Evolutionary conservation across 164 flowering plant species (phyloP), one percentile per base, ranked within the genome.

Genomic region (Dillenia turbinata): DNA sequence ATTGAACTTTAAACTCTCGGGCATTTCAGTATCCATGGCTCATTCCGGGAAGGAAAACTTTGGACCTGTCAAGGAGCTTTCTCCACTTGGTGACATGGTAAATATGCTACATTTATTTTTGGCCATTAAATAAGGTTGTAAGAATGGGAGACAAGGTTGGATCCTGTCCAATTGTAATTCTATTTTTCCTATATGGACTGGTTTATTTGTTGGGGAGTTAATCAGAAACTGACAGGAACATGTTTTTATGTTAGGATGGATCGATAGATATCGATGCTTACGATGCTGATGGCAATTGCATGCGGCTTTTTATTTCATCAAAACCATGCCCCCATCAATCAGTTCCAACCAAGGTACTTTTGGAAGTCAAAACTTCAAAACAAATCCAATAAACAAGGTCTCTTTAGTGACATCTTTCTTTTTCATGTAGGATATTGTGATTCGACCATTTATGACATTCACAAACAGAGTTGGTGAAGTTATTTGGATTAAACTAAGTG

Each of bases 11-110:
- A 86, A 84, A 45, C 49, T 57, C 9, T 48, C 85, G 71, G 96
- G 93, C 46, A 83, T 94, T 13, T 80, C 96, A 56, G 85, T 83
- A 52, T 77, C 96, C 49, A 71, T 88, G 49, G 66, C 76, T 75
- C 74, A 73, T 53, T 72, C 81, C 48, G 78, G 79, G 10, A 67
- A 65, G 51, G 85, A 79, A 61, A 67, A 65, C 13, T 89, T 83
- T 79, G 96, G 96, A 62, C 86, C 95, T 64, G 77, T 77, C 61
- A 77, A 67, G 72, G 93, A 87, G 67, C 94, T 94, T 73, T 82
- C 96, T 76, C 85, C 93, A 51, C 92, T 94, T 61, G 87, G 88
- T 65, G 92, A 85, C 77, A 85, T 86, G 99, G 99, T 94, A 85
- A 14, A 52, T 59, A 22, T 44, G 26, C 56, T 54, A 15, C 0